phyloP scores from a whole-genome alignment of 495 filamentous ascomycete species.

The Gamarada debralockiae region DNA sequence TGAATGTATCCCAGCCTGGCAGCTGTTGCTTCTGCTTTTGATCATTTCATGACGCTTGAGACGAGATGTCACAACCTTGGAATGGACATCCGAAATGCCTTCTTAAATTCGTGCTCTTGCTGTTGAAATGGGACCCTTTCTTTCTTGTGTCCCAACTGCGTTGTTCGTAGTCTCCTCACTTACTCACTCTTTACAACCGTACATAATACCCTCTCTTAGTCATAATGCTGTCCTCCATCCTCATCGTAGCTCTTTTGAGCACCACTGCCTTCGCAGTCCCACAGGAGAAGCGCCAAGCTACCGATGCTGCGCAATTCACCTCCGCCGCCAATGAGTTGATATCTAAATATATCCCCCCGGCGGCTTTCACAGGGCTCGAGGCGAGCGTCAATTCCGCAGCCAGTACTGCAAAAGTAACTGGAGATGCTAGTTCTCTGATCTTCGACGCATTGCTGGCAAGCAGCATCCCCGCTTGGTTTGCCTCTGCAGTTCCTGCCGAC shows the following conservation, averaged over 20 bases:
- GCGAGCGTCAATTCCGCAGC: slow-evolving; percentile 15
- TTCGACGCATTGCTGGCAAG: slow-evolving; percentile 6
- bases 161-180: too few species aligned
- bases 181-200: background rate
- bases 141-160: background rate
- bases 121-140: background rate
- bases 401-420: slow-evolving; percentile 9
- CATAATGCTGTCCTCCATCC: slow-evolving; percentile 7
- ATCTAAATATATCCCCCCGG: slow-evolving; percentile 16
- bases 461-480: slow-evolving; percentile 16
- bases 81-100: background rate
- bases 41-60: slow-evolving; percentile 2
- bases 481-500: slow-evolving; percentile 14
- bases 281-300: slow-evolving; percentile 9
- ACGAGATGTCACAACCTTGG: background rate
- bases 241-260: slow-evolving; percentile 7
- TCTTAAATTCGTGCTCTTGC: too few species aligned
- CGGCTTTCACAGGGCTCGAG: slow-evolving; percentile 2
- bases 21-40: background rate
- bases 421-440: slow-evolving; percentile 12
- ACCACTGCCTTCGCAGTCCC: slow-evolving; percentile 3
- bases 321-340: slow-evolving; percentile 19
- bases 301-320: slow-evolving; percentile 11
- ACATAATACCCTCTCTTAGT: background rate
- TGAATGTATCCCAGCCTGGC: slow-evolving; percentile 6